phyloP scores from a whole-genome alignment of 2,329 filamentous ascomycete genomes.

The Aspergillus ochraceus region DNA sequence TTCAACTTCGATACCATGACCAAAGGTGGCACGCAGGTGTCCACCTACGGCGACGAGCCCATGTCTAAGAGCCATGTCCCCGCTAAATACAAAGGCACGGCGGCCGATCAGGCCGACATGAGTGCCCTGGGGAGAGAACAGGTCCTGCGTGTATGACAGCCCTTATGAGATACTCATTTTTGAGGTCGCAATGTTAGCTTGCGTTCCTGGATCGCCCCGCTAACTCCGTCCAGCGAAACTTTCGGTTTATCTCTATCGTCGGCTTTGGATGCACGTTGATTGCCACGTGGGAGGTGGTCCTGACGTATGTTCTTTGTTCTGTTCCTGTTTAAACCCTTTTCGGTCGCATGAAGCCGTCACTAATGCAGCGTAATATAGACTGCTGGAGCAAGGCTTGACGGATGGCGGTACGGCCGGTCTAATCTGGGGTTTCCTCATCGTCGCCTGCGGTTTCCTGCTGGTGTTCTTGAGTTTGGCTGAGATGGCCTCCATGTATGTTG shows the following conservation, averaged over 20 bases:
- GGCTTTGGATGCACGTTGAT: constrained; percentile 47
- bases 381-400: constrained; percentile 31
- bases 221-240: constrained; percentile 39
- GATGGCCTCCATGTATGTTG: constrained; percentile 44
- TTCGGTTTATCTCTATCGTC: constrained; percentile 46
- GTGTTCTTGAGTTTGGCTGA: constrained; percentile 43
- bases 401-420: constrained; percentile 41
- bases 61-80: constrained; percentile 29
- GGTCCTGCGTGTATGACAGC: constrained; percentile 34
- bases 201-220: neutral
- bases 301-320: constrained; percentile 32
- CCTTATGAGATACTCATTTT: neutral
- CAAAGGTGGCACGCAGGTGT: neutral
- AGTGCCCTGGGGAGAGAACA: constrained; percentile 39
- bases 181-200: neutral
- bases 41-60: neutral
- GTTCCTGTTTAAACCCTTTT: constrained; percentile 5
- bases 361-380: constrained; percentile 15
- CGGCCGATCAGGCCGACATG: constrained; percentile 40
- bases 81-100: constrained; percentile 38
- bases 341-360: neutral
- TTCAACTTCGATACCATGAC: neutral
- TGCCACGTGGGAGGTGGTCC: constrained; percentile 45
- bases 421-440: constrained; percentile 39
- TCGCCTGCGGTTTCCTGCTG: constrained; percentile 31